Evolutionary conservation across 2,329 filamentous ascomycete genomes (phyloP).

Genomic region (Zasmidium angulare): DNA sequence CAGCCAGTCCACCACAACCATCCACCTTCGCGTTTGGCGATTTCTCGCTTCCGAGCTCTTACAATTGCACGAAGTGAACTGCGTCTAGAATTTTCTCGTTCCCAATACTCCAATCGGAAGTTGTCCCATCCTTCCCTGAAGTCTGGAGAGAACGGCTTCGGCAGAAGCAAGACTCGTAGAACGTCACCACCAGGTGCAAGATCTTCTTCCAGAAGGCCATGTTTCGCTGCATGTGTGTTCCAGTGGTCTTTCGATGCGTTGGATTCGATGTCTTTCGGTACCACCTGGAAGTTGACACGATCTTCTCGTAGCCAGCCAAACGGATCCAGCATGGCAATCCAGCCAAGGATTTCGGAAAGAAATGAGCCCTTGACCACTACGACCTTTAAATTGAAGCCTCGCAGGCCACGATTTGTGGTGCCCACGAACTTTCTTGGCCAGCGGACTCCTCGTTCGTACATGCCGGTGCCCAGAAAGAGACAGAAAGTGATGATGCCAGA

Average conservation of each 20-base stretch:
- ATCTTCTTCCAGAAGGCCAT: conserved; percentile 72
- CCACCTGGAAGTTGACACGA: conserved; percentile 36
- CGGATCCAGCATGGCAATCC: conserved; percentile 34
- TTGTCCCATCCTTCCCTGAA: conserved; percentile 98
- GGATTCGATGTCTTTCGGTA: conserved; percentile 42
- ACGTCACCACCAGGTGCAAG: conserved; percentile 86
- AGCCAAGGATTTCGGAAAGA: conserved; percentile 72
- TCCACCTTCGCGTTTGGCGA: conserved; percentile 68
- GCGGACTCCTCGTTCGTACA: conserved; percentile 91
- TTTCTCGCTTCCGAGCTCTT: conserved; percentile 64
- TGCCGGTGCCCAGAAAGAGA: conserved; percentile 89
- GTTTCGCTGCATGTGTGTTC: conserved; percentile 28
- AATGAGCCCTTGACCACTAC: conserved; percentile 81
- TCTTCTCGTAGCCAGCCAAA: conserved; percentile 34
- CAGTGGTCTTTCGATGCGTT: conserved; percentile 63
- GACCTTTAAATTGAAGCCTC: conserved; percentile 94
- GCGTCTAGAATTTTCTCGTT: conserved; percentile 88
- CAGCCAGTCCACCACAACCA: conserved; percentile 89
- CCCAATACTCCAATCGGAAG: conserved; percentile 94
- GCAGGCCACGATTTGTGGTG: conserved; percentile 83
- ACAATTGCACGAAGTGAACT: conserved; percentile 70
- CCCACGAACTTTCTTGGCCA: conserved; percentile 92
- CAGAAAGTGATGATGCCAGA: conserved; percentile 84
- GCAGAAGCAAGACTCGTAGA: conserved; percentile 83
- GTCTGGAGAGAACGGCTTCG: conserved; percentile 91